Evolutionary conservation across 1,139 yeast species (phyloP).

Genomic region (Nakaseomyces bracarensis): DNA sequence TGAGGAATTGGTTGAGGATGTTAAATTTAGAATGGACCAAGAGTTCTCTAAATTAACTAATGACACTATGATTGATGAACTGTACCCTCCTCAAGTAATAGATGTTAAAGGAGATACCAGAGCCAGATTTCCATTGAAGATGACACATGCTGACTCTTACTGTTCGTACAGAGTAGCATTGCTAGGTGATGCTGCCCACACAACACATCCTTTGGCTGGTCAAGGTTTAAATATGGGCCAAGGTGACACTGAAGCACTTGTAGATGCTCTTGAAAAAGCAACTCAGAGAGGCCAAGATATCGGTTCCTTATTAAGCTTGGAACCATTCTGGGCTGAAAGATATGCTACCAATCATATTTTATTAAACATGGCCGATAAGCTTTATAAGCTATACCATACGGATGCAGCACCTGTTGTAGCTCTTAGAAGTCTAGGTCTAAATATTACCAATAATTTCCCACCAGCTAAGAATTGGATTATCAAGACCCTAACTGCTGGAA

Average conservation of each 20-base stretch:
- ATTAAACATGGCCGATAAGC: conserved; percentile 83
- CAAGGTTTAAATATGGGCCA: conserved; percentile 99
- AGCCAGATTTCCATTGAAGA: conserved; percentile 80
- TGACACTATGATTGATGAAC: conserved; percentile 42
- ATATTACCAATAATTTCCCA: conserved; percentile 52
- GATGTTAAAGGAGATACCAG: conserved; percentile 55
- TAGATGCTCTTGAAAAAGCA: conserved; percentile 62
- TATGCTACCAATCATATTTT: conserved; percentile 73
- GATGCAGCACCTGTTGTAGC: conserved; percentile 67
- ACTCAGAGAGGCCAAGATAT: conserved; percentile 75
- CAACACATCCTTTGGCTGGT: conserved; percentile 96
- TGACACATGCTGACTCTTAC: conserved; percentile 88
- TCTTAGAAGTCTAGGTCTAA: conserved; percentile 69
- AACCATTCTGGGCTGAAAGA: conserved; percentile 74
- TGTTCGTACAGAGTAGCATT: conserved; percentile 77
- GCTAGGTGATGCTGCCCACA: conserved; percentile 97
- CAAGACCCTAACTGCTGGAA: conserved; percentile 25
- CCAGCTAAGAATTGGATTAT: conserved; percentile 54
- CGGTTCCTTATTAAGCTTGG: conserved; percentile 67
- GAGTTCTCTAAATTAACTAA: conserved; percentile 37
- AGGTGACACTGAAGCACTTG: conserved; percentile 71
- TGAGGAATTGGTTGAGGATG: conserved; percentile 54
- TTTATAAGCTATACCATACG: conserved; percentile 79
- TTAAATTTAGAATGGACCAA: conserved; percentile 60
- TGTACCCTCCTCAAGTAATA: conserved; percentile 58